These are phyloP conservation scores for Trichoderma simmonsii DNA, from an alignment of 2,329 filamentous ascomycete genomes.

Conservation along the genomic window DNA sequence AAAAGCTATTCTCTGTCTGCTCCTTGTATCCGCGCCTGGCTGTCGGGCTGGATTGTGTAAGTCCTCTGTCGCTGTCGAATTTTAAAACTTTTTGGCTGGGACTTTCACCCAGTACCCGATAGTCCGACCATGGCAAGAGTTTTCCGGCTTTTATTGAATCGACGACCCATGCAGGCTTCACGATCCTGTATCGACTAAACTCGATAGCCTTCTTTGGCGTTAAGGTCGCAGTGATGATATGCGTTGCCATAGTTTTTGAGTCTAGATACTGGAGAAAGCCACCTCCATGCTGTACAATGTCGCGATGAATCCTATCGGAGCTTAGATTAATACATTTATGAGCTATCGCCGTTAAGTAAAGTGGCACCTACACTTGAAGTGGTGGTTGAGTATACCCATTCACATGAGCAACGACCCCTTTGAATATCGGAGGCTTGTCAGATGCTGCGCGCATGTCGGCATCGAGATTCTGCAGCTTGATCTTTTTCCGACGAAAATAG, in stretches of 20 bases:
- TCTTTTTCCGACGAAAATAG: slow-evolving; percentile 93
- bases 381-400: slow-evolving; percentile 96
- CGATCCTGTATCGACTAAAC: slow-evolving; percentile 82
- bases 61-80: slow-evolving; percentile 58
- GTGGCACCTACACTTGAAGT: slow-evolving; percentile 61
- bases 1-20: slow-evolving; percentile 80
- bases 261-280: slow-evolving; percentile 93
- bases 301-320: slow-evolving; percentile 61
- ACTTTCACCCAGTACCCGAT: slow-evolving; percentile 81
- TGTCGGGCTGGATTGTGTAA: slow-evolving; percentile 62
- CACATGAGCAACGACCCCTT: slow-evolving; percentile 84
- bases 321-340: slow-evolving; percentile 20
- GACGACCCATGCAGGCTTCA: slow-evolving; percentile 90
- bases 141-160: slow-evolving; percentile 82
- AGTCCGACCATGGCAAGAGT: slow-evolving; percentile 81
- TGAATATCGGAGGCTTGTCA: slow-evolving; percentile 82
- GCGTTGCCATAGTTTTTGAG: slow-evolving; percentile 89
- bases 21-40: slow-evolving; percentile 66
- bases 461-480: slow-evolving; percentile 95
- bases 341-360: not conserved
- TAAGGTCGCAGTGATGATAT: slow-evolving; percentile 87
- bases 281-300: slow-evolving; percentile 91
- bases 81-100: slow-evolving; percentile 74
- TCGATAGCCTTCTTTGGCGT: slow-evolving; percentile 92
- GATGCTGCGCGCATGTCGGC: slow-evolving; percentile 68